phyloP scores from a whole-genome alignment of 2,329 filamentous ascomycete genomes.

The Neofusicoccum umdonicola region DNA sequence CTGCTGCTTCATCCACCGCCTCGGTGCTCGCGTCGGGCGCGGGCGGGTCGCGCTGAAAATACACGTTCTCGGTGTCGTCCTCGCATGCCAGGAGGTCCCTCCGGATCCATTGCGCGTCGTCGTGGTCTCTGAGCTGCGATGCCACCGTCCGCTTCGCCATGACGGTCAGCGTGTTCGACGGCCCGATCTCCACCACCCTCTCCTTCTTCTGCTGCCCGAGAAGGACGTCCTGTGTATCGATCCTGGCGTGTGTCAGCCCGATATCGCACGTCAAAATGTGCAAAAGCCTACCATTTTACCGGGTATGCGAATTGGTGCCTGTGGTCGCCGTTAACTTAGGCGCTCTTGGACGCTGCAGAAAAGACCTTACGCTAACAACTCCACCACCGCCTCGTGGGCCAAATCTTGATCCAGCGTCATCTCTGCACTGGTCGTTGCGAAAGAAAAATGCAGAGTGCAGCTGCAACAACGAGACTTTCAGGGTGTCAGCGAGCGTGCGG shows the following conservation, averaged over 20 bases:
- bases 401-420: constrained; percentile 1
- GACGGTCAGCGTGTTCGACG: constrained; percentile 34
- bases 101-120: constrained; percentile 16
- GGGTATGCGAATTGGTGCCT: constrained; percentile 2
- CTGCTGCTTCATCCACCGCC: not conserved
- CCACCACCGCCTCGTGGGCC: constrained; percentile 2
- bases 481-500: not conserved
- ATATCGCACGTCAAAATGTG: not conserved
- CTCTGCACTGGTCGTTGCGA: not conserved
- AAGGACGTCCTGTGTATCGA: constrained; percentile 40
- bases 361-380: constrained; percentile 1
- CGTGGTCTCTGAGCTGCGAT: constrained; percentile 21
- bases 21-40: not conserved
- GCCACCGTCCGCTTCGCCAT: constrained; percentile 39
- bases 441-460: not conserved
- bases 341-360: not conserved
- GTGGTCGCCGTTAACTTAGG: not conserved
- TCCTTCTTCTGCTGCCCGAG: constrained; percentile 27
- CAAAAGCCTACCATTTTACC: not conserved
- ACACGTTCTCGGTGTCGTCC: not conserved
- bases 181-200: constrained; percentile 41
- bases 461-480: not conserved
- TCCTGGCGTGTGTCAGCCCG: constrained; percentile 24
- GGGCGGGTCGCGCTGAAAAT: not conserved
- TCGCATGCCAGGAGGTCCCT: not conserved